Percentiles rank a stretch among this genome's conserved stretches.
Conservation (phyloP, 2,329 filamentous ascomycete genomes). For the Hypomyces perniciosus region DNA sequence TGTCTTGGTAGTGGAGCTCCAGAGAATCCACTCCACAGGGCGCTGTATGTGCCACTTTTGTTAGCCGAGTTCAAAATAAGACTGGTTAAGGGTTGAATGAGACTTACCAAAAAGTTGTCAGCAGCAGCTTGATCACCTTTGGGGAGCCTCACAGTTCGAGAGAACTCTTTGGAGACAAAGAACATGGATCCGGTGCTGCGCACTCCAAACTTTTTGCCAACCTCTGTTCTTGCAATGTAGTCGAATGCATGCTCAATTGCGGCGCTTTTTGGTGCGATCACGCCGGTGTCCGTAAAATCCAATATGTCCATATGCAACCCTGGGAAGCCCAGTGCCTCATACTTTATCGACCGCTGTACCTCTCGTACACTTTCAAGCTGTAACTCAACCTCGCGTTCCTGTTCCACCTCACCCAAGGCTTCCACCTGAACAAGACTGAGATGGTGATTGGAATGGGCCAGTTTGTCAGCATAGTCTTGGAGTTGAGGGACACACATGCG, state of each 20-base stretch:
- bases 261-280: slow-evolving; percentile 1
- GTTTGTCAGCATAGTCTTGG: background rate
- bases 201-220: slow-evolving; percentile 28
- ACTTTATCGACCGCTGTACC: slow-evolving; percentile 40
- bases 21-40: slow-evolving; percentile 57
- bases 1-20: slow-evolving; percentile 38
- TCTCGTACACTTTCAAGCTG: slow-evolving; percentile 54
- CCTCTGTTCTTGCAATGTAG: slow-evolving; percentile 30
- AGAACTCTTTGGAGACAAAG: slow-evolving; percentile 29
- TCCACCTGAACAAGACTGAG: slow-evolving; percentile 23
- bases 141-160: slow-evolving; percentile 7
- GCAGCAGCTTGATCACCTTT: background rate
- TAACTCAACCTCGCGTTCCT: slow-evolving; percentile 53
- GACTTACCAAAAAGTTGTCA: slow-evolving; percentile 12
- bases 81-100: background rate
- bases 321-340: slow-evolving; percentile 34
- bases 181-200: slow-evolving; percentile 16
- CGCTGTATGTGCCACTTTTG: slow-evolving; percentile 22
- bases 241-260: slow-evolving; percentile 29
- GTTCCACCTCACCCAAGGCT: slow-evolving; percentile 53
- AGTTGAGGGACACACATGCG: background rate
- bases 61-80: background rate
- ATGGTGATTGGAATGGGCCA: background rate
- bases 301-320: slow-evolving; percentile 43
- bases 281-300: slow-evolving; percentile 40